A percentile compares a stretch with the other conserved stretches of the same genome.
phyloP scores from a whole-genome alignment of 768 basidiomycete genomes.

The Suillus spraguei region DNA sequence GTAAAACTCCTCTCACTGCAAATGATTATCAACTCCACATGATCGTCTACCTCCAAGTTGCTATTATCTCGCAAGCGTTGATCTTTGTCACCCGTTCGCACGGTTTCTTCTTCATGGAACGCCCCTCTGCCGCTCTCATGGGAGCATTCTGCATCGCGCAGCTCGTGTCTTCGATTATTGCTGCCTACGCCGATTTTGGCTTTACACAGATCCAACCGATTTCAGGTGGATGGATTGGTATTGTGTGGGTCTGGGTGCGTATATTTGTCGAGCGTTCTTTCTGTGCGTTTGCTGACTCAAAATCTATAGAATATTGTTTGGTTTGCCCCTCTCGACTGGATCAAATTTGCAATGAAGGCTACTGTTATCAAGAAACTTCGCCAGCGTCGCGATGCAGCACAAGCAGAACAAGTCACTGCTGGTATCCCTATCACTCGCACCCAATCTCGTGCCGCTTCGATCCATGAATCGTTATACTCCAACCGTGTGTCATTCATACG shows the following conservation, averaged over 20 bases:
- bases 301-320: conserved; percentile 81
- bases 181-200: conserved; percentile 90
- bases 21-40: conserved; percentile 84
- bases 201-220: conserved; percentile 84
- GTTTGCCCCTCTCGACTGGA: conserved; percentile 94
- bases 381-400: conserved; percentile 53
- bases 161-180: conserved; percentile 94
- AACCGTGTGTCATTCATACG: conserved; percentile 95
- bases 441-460: conserved; percentile 84
- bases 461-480: conserved; percentile 92
- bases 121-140: conserved; percentile 87
- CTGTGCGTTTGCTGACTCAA: conserved; percentile 15
- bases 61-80: conserved; percentile 97
- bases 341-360: conserved; percentile 97
- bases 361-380: conserved; percentile 88
- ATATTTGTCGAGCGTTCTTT: background rate
- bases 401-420: conserved; percentile 35
- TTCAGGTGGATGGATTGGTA: conserved; percentile 95
- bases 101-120: conserved; percentile 96
- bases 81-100: conserved; percentile 97
- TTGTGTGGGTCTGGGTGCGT: conserved; percentile 94
- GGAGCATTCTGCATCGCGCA: conserved; percentile 92
- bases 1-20: conserved; percentile 23
- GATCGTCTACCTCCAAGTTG: conserved; percentile 94
- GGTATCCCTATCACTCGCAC: conserved; percentile 81